Evolutionary conservation across 2,329 filamentous ascomycete species (phyloP).

Genomic region (Neoarthrinium moseri): DNA sequence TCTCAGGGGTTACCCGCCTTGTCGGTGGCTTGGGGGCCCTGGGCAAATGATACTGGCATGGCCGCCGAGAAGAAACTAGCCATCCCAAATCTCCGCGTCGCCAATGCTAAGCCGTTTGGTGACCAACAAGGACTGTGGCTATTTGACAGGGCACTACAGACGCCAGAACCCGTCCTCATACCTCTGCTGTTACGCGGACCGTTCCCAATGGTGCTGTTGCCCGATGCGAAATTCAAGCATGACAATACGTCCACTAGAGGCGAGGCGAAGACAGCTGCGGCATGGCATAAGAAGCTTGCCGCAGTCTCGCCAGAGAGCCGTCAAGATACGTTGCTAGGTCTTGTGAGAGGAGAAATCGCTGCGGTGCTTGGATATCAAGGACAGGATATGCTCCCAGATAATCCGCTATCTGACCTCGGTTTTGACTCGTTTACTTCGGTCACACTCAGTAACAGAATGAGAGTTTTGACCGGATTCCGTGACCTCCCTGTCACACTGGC

Average conservation of each 20-base stretch:
- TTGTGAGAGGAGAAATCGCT: slow-evolving; percentile 4
- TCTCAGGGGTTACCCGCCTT: neutral
- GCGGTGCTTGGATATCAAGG: slow-evolving; percentile 5
- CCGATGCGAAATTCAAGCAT: neutral
- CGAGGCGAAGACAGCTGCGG: neutral
- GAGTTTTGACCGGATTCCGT: slow-evolving; percentile 4
- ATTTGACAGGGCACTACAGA: slow-evolving; percentile 4
- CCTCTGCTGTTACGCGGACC: slow-evolving; percentile 3
- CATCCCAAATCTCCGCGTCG: neutral
- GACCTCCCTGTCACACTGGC: slow-evolving; percentile 7
- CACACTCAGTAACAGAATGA: slow-evolving; percentile 4
- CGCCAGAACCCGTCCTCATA: slow-evolving; percentile 1
- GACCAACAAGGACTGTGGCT: slow-evolving; percentile 6
- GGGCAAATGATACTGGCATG: slow-evolving; percentile 7
- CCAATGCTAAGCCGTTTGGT: neutral
- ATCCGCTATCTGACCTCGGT: slow-evolving; percentile 1
- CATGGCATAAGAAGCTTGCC: slow-evolving; percentile 4
- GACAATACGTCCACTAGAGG: neutral
- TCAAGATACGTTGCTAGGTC: neutral
- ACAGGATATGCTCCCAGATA: slow-evolving; percentile 1
- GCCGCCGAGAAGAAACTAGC: slow-evolving; percentile 1
- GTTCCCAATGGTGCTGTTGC: slow-evolving; percentile 2
- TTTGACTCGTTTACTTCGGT: slow-evolving; percentile 7
- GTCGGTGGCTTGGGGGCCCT: slow-evolving; percentile 5
- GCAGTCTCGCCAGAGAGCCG: slow-evolving; percentile 2